Percentiles rank a stretch among this genome's conserved stretches.
phyloP scores from a whole-genome alignment of 129 eudicot species.

The Silybum marianum region DNA sequence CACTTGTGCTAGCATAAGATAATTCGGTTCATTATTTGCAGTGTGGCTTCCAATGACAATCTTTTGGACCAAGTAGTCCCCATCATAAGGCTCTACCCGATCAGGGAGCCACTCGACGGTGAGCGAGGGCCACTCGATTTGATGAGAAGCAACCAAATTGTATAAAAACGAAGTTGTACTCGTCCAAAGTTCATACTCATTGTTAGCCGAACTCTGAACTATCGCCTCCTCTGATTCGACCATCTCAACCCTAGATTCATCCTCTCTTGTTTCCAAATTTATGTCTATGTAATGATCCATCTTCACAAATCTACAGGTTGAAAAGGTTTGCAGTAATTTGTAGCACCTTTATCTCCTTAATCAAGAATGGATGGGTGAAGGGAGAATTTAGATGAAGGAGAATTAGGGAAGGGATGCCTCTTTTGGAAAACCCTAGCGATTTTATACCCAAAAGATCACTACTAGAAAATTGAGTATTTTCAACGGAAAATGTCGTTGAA shows the following conservation, averaged over 20 bases:
- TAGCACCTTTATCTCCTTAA: conserved; percentile 3
- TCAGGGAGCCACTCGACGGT: conserved; percentile 94
- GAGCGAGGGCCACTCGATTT: conserved; percentile 86
- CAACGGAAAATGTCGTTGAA: no score
- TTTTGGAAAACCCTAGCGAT: background rate
- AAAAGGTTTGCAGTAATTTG: conserved; percentile 5
- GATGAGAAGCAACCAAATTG: conserved; percentile 69
- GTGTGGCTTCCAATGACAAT: conserved; percentile 76
- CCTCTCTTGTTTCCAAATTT: background rate
- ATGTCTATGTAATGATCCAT: conserved; percentile 1
- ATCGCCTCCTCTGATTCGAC: conserved; percentile 62
- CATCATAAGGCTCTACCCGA: conserved; percentile 56
- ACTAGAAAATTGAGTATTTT: no score
- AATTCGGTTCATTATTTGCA: conserved; percentile 65
- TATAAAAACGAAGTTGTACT: conserved; percentile 72
- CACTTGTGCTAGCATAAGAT: conserved; percentile 70
- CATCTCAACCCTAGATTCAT: background rate
- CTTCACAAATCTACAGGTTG: background rate
- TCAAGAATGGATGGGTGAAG: background rate
- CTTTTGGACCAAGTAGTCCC: conserved; percentile 68
- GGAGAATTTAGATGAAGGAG: background rate
- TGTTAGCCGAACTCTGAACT: conserved; percentile 61
- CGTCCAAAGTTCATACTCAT: conserved; percentile 86
- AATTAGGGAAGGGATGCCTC: background rate
- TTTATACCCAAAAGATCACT: no score